Conservation (phyloP, 1,284 basidiomycete species). For the Rhodofomes roseus region DNA sequence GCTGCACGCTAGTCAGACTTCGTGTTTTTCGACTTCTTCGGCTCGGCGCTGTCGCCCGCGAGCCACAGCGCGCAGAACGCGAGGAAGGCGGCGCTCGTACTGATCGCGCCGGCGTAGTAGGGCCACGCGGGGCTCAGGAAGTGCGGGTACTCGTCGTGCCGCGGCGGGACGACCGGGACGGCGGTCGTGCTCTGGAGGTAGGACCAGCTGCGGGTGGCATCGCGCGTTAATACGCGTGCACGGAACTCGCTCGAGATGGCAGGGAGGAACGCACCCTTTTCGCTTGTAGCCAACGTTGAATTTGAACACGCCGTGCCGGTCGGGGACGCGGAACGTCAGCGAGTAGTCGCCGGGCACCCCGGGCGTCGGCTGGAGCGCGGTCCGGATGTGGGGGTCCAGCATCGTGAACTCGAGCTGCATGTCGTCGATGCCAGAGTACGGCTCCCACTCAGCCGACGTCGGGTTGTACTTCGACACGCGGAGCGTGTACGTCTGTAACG, state of each 20-base stretch:
- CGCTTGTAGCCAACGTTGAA: constrained; percentile 89
- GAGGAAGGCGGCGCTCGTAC: constrained; percentile 81
- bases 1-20: constrained; percentile 23
- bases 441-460: constrained; percentile 57
- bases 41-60: constrained; percentile 62
- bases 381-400: constrained; percentile 93
- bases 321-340: constrained; percentile 82
- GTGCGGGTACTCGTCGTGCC: constrained; percentile 93
- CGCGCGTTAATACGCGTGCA: not conserved
- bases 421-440: constrained; percentile 69
- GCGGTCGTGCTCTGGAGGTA: constrained; percentile 72
- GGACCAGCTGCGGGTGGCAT: constrained; percentile 48
- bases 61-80: constrained; percentile 86
- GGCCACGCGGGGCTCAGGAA: constrained; percentile 95
- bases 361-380: constrained; percentile 54
- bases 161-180: constrained; percentile 87
- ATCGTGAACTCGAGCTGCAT: constrained; percentile 96
- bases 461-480: constrained; percentile 68
- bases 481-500: constrained; percentile 67
- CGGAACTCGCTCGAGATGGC: not conserved
- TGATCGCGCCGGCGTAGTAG: constrained; percentile 88
- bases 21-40: constrained; percentile 31
- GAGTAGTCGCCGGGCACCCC: constrained; percentile 66
- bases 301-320: constrained; percentile 97
- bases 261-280: constrained; percentile 59